Evolutionary conservation across 148 eudicot species (phyloP), one percentile per base, ranked within the genome.

Genomic region (Limonium bicolor): DNA sequence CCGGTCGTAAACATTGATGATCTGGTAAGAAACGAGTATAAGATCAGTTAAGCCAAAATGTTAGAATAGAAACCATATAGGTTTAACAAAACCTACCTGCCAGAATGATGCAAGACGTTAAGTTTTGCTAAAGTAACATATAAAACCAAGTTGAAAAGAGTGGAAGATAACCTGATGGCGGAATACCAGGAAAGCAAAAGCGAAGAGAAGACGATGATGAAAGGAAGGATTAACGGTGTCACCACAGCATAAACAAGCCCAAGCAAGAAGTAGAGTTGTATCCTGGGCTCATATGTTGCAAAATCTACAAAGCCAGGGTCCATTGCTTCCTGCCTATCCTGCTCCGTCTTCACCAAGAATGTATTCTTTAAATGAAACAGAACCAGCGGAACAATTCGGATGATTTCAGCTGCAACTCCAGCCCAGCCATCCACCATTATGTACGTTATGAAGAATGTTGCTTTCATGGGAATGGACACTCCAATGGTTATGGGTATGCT

Each of bases 1-100:
- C 50, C 82, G 87, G 44, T 74, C 73, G 22, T 90, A 90, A 17
- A 90, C 97, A 50, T 90, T 90, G 27, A 90, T 90, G 58, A 90
- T 73, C 97, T 88, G 41, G 47, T 51, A 14, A 49, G 16, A 22
- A 12, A 12, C 7, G n/a, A n/a, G n/a, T n/a, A n/a, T n/a, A n/a
- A n/a, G n/a, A n/a, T n/a, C n/a, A n/a, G n/a, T n/a, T n/a, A n/a
- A n/a, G n/a, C n/a, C n/a, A n/a, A n/a, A n/a, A n/a, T n/a, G n/a
- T n/a, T n/a, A n/a, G n/a, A n/a, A n/a, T n/a, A n/a, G n/a, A n/a
- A n/a, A n/a, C n/a, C n/a, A n/a, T n/a, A n/a, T n/a, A n/a, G n/a
- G n/a, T n/a, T n/a, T n/a, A n/a, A n/a, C n/a, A n/a, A n/a, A n/a
- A n/a, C n/a, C n/a, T n/a, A n/a, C n/a, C n/a, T n/a, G n/a, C 11